Base-by-base conservation (phyloP, 139 green algal species). In the Dunaliella primolecta region DNA sequence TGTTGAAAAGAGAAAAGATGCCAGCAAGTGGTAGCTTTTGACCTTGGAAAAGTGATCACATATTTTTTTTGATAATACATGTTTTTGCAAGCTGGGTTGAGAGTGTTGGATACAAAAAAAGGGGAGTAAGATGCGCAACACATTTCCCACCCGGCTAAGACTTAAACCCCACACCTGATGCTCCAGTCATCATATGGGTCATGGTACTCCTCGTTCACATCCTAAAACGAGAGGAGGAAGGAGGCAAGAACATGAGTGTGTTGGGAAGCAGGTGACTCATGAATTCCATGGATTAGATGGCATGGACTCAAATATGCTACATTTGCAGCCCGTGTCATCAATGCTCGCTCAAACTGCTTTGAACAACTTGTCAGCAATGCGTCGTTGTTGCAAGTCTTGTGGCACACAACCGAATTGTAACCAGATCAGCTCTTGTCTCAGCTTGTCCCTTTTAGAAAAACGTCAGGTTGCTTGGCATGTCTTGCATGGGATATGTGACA, bases 191-290 rank as follows among this genome's bases (percentile, higher is more conserved):
- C 77, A 7, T 57, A 32, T 32, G 77, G 77, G 34, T 81, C 77
- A 64, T 81, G 77, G 77, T 81, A 81, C 77, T 81, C 77, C 30
- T 81, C 77, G 20, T 81, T 57, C 3, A 81, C 77, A 23, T 81
- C 71, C 71, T 64, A 15, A 7, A 64, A n/a, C n/a, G n/a, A n/a
- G n/a, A n/a, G n/a, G n/a, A n/a, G n/a, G n/a, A n/a, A n/a, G n/a
- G n/a, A n/a, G n/a, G n/a, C 46, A 7, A 64, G 46, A 64, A 64
- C 46, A 64, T 15, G 7, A 64, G 46, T 64, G 15, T 25, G 46
- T 64, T 64, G 15, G 46, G 15, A 64, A 64, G 46, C 15, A 64
- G 7, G 46, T 64, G 15, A 64, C 15, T 15, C 46, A 15, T 25
- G 46, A 7, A 64, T 64, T 64, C 46, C 46, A 25, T 25, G 7